Base-by-base conservation (phyloP, 1,284 basidiomycete species). In the Singerocomus rubriflavus region DNA sequence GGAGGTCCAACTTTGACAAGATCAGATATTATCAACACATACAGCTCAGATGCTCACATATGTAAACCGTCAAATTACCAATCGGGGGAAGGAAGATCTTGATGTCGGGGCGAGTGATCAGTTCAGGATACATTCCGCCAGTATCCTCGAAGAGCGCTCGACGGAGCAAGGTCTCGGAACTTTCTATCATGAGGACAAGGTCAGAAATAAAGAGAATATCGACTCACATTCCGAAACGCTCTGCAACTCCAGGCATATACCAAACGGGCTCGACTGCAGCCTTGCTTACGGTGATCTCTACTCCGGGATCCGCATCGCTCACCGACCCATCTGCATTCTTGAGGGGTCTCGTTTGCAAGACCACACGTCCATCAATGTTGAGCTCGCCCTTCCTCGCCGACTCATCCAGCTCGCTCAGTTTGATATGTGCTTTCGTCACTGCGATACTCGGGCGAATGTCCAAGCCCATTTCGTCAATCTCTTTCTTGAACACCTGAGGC, bases 1-100 rank as follows among this genome's bases (percentile, higher is more conserved):
- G 91, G 88, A 59, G 85, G 83, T 9, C 93, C 93, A 59, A 95
- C 88, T 91, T 26, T 56, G 0, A 39, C 25, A 33, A 25, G n/a
- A 11, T 51, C 34, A 52, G 46, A 36, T 31, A 38, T 10, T 21
- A 46, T 52, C 40, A 37, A 44, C 13, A 16, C 31, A 30, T 11
- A 11, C 17, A 13, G 41, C 25, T 31, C 9, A 0, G 9, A 49
- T n/a, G 73, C 75, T 54, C 64, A 85, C 92, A 93, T 60, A 98
- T 97, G 71, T 98, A 98, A 9, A 93, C 92, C 0, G 94, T 96
- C 61, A 94, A 68, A 34, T 85, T 85, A 3, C 93, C 93, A 56
- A 98, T 98, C 0, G 95, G 96, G 0, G 96, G 95, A 1, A 98
- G 78, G 79, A 98, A 98, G 25, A 94, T 80, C 68, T 96, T 95